Conservation (phyloP, 140 eudicot genomes). For the Anethum foeniculum region DNA sequence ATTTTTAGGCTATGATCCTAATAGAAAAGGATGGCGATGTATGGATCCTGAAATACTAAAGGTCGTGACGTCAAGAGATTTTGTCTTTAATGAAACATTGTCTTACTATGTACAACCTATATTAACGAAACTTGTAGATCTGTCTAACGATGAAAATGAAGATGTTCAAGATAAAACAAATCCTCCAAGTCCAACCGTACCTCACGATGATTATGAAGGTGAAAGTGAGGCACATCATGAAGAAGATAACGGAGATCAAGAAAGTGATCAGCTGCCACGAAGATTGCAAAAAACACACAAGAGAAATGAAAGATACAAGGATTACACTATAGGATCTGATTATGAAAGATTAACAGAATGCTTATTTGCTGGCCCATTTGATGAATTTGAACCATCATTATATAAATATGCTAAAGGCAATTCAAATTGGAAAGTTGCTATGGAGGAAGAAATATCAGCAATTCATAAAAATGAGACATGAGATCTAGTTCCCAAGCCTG, state of each 20-base stretch:
- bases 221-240: too few species aligned
- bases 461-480: not conserved
- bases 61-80: not conserved
- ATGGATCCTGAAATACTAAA: not conserved
- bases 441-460: constrained; percentile 2
- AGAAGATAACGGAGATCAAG: too few species aligned
- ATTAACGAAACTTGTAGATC: too few species aligned
- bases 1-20: not conserved
- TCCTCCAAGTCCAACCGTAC: too few species aligned
- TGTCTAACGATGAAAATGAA: too few species aligned
- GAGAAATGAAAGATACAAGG: too few species aligned
- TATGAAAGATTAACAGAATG: too few species aligned
- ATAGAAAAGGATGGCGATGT: constrained; percentile 11
- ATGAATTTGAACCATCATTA: not conserved
- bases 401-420: constrained; percentile 2
- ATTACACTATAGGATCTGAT: too few species aligned
- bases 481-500: not conserved
- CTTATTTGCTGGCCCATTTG: not conserved
- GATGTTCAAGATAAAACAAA: too few species aligned
- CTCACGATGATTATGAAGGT: too few species aligned
- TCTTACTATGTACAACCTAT: not conserved
- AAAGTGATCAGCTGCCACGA: too few species aligned
- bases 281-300: too few species aligned
- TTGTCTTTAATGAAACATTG: constrained; percentile 7
- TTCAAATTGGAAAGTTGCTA: not conserved